Base-by-base conservation (phyloP, 768 basidiomycete genomes). In the Heimioporus sp. region DNA sequence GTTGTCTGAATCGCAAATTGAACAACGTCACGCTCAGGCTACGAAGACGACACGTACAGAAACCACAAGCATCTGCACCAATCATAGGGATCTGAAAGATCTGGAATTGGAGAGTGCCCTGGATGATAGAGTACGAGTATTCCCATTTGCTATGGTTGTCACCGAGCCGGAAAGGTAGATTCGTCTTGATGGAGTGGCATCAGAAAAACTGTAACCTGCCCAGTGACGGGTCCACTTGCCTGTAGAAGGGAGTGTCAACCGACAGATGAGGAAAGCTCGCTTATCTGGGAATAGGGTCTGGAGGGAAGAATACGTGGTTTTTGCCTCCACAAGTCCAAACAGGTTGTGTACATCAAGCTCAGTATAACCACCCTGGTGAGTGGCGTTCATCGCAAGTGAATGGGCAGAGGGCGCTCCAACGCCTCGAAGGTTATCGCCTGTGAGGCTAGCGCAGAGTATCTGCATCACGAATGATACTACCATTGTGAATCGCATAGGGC, bases 51-150 rank as follows among this genome's bases (percentile, higher is more conserved):
- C 19, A 58, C 61, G n/a, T 43, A 65, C 64, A 34, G 46, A 65
- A 65, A 4, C 64, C 64, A 52, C 64, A 65, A 10, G 85, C 81
- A 60, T 90, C 89, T 10, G 87, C 85, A 12, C 89, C 90, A 16
- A 90, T 87, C 70, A 90, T 85, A 0, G 88, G 88, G 48, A 88
- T 83, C 57, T 86, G 83, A 76, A 85, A 90, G 24, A 90, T 68
- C 68, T 89, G 86, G 78, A 90, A 90, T 66, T 90, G 87, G 20
- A 90, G 76, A 13, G 87, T 73, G n/a, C 87, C 87, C 68, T 88
- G 80, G 46, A 90, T 84, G 53, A 75, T 85, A 56, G 78, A 75
- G 51, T 78, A 73, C 74, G 90, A 77, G 68, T 85, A 87, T 43
- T 78, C 68, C 86, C 88, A 90, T 51, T 78, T 76, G 60, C 83